Base-by-base conservation (phyloP, 1,139 yeast genomes). In the Saccharomyces hybrid region DNA sequence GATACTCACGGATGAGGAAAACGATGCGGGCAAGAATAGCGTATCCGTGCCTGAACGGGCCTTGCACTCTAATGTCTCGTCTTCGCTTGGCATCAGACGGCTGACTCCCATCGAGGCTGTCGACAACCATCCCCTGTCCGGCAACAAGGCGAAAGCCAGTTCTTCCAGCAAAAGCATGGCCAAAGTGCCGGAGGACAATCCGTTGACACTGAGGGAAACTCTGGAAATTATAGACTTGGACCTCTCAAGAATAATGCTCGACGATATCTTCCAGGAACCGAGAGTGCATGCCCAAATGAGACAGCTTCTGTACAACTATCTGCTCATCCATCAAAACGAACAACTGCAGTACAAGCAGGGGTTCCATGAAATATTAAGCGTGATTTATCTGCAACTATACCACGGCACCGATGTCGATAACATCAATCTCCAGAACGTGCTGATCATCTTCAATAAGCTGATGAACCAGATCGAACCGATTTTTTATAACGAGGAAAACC, bases 311-410 rank as follows among this genome's bases (percentile, higher is more conserved):
- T 84, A 74, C 66, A 80, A 81, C 61, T 76, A 78, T 27, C 54
- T 65, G 49, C 44, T 59, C 4, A 48, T 46, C n/a, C 38, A 32
- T 8, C 46, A 50, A 8, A 48, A 41, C 47, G 42, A 28, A 11
- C 26, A 46, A 8, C 11, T 48, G 13, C 80, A 82, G 1, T 85
- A 85, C 66, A 83, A 80, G 61, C 91, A 85, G 64, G 91, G 91
- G 0, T 74, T 81, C 58, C 91, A 85, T 68, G 91, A 85, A 64
- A 73, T 85, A 13, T 72, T 83, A 58, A 90, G 88, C 1, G 65
- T 83, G 55, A 72, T 85, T 1, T 83, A 77, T 63, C 68, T 81
- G 55, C 78, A 77, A 56, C 57, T 83, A n/a, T 66, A 72, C 57
- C 65, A 67, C 8, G 51, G 49, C 23, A 34, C 26, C n/a, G 53